Percentiles rank a stretch among this genome's conserved stretches.
These are phyloP conservation scores for Colletotrichum godetiae DNA, from an alignment of 2,329 filamentous ascomycete species.

Conservation along the genomic window DNA sequence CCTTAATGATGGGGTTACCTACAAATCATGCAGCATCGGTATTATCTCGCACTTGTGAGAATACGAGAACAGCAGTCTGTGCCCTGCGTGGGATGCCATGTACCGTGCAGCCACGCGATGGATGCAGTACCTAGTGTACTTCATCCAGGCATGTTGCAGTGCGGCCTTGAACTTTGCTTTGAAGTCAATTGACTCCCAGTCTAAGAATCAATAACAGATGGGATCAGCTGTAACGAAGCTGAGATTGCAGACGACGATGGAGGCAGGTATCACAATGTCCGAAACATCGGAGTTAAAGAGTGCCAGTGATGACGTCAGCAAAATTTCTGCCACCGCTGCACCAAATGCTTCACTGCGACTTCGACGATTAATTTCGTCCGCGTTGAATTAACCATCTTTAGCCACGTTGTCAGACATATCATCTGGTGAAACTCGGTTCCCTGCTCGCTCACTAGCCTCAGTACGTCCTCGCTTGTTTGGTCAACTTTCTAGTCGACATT, in stretches of 20 bases:
- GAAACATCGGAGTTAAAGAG: neutral
- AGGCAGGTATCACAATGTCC: neutral
- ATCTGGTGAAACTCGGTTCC: neutral
- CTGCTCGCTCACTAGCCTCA: neutral
- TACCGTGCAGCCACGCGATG: neutral
- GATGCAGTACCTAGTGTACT: neutral
- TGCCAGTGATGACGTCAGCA: slow-evolving; percentile 15
- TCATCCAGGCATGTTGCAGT: neutral
- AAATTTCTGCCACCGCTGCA: slow-evolving; percentile 3
- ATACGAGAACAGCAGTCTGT: too few species aligned
- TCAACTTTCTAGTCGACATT: neutral
- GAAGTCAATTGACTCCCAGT: too few species aligned
- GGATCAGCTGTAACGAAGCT: neutral
- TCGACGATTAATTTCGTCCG: neutral
- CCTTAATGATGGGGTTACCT: neutral
- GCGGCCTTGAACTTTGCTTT: neutral
- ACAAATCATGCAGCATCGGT: neutral
- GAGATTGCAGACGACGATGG: neutral
- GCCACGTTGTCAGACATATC: slow-evolving; percentile 15
- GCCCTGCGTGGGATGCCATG: neutral
- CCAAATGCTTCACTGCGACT: neutral
- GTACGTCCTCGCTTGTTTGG: neutral
- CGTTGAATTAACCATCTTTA: neutral
- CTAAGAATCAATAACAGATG: too few species aligned
- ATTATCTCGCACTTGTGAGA: neutral